Percentiles rank a stretch among this genome's conserved stretches.
Conservation (phyloP, 163 green algal genomes). For the Botryococcus braunii region DNA sequence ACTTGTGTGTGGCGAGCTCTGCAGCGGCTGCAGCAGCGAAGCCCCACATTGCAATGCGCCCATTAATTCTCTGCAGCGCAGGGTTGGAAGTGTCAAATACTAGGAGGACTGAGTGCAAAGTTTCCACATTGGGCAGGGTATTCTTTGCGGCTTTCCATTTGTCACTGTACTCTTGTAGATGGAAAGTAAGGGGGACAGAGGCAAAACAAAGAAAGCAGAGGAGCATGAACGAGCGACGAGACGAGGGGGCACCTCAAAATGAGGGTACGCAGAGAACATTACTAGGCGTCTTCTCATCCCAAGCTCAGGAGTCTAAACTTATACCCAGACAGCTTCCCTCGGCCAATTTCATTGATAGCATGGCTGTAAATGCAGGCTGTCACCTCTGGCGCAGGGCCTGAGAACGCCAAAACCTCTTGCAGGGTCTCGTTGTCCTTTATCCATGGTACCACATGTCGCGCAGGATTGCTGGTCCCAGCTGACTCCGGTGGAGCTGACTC, state of each 20-base stretch:
- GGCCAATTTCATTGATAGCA: not conserved
- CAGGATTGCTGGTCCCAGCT: too few species aligned
- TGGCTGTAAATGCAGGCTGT: not conserved
- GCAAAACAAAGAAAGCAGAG: not conserved
- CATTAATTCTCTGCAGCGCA: slow-evolving; percentile 45
- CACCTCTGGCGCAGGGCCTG: slow-evolving; percentile 24
- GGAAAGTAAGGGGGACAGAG: not conserved
- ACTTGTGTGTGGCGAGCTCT: slow-evolving; percentile 31
- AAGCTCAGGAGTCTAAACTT: too few species aligned
- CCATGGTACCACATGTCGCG: too few species aligned
- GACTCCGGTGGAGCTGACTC: too few species aligned
- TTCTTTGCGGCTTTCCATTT: not conserved
- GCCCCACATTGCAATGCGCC: slow-evolving; percentile 45
- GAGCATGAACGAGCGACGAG: too few species aligned
- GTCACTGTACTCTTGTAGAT: not conserved
- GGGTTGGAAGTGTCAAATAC: not conserved
- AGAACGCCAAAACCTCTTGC: slow-evolving; percentile 23
- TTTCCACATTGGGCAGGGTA: not conserved
- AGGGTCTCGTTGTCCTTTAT: slow-evolving; percentile 20
- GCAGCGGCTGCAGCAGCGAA: slow-evolving; percentile 33
- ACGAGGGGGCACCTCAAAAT: not conserved
- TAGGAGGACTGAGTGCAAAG: not conserved
- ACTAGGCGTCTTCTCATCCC: not conserved
- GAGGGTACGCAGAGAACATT: not conserved
- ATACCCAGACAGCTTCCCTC: not conserved